A percentile compares a stretch with the other conserved stretches of the same genome.
Conservation (phyloP, 2,329 filamentous ascomycete species). For the Xylaria hypoxylon region DNA sequence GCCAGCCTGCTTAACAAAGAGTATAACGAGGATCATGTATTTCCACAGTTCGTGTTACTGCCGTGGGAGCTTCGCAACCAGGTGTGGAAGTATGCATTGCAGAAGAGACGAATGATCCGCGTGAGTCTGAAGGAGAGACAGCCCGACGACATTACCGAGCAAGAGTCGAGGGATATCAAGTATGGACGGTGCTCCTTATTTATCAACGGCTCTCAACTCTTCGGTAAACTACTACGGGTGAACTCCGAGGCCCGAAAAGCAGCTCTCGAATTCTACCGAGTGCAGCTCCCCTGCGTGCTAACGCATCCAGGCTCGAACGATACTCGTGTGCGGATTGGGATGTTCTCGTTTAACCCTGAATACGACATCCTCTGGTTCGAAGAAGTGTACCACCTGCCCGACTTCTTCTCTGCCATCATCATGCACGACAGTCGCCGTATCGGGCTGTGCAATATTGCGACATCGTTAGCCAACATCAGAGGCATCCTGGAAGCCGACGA, state of each 20-base stretch:
- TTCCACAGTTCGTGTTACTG: constrained; percentile 19
- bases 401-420: constrained; percentile 10
- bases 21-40: constrained; percentile 15
- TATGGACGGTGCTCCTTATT: constrained; percentile 15
- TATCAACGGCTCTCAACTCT: constrained; percentile 8
- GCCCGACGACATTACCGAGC: neutral
- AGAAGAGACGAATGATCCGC: constrained; percentile 14
- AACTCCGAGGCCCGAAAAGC: constrained; percentile 23
- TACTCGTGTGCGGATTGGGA: neutral
- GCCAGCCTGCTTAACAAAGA: constrained; percentile 4
- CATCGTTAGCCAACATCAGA: neutral
- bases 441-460: constrained; percentile 19
- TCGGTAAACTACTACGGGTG: constrained; percentile 26
- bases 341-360: constrained; percentile 25
- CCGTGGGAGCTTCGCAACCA: constrained; percentile 29
- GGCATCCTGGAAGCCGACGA: neutral
- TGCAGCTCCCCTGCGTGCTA: constrained; percentile 22
- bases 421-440: constrained; percentile 18
- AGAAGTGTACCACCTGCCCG: neutral
- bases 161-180: neutral
- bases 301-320: neutral
- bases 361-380: constrained; percentile 25
- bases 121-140: neutral
- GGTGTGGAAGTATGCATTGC: constrained; percentile 16
- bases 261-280: constrained; percentile 27